Conservation (phyloP, 139 green algal species). For the Tetradesmus lagerheimii region DNA sequence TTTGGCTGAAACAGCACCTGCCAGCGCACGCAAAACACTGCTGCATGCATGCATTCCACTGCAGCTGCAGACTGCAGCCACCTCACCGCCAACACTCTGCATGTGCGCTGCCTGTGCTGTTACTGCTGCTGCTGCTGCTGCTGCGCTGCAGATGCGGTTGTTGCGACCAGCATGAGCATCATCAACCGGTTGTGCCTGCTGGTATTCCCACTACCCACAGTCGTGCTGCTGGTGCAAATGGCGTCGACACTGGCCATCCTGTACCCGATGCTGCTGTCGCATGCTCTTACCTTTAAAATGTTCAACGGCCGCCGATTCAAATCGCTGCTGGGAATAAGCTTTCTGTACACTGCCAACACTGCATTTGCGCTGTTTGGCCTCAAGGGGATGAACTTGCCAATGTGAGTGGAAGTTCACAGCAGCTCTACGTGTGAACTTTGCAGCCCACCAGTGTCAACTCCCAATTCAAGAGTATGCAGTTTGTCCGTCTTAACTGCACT, state of each 20-base stretch:
- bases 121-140: background rate
- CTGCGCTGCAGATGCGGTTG: slow-evolving; percentile 33
- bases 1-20: too few relatives aligned
- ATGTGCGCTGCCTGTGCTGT: background rate
- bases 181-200: slow-evolving; percentile 56
- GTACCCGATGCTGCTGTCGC: slow-evolving; percentile 20
- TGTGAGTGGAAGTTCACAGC: slow-evolving; percentile 35
- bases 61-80: background rate
- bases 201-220: slow-evolving; percentile 48
- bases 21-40: too few relatives aligned
- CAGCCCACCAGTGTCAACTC: too few relatives aligned
- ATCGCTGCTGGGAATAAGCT: slow-evolving; percentile 49
- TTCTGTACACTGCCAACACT: slow-evolving; percentile 65
- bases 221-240: slow-evolving; percentile 65
- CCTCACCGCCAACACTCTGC: background rate
- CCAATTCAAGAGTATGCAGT: too few relatives aligned
- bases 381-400: slow-evolving; percentile 63
- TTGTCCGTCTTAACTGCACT: too few relatives aligned
- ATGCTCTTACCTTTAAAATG: background rate
- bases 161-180: slow-evolving; percentile 62
- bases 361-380: slow-evolving; percentile 65
- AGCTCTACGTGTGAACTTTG: background rate
- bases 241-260: slow-evolving; percentile 45
- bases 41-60: too few relatives aligned
- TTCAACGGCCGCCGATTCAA: slow-evolving; percentile 16